A percentile compares a stretch with the other conserved stretches of the same genome.
phyloP scores from a whole-genome alignment of 768 basidiomycete genomes.

The Boletales sp. region DNA sequence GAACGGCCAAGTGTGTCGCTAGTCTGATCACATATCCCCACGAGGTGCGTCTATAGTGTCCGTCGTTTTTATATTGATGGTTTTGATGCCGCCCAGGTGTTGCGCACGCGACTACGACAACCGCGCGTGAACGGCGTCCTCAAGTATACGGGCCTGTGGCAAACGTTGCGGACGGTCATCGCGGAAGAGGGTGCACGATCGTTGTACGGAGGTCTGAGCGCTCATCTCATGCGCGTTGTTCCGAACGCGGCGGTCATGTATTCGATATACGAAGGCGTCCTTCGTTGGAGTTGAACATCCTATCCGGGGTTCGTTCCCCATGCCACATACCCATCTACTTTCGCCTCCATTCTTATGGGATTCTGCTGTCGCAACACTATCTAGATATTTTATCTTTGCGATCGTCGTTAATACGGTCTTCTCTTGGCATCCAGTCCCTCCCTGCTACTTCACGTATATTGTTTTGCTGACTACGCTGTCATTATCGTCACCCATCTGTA shows the following conservation, averaged over 20 bases:
- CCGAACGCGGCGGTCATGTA: constrained; percentile 98
- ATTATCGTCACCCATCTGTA: constrained; percentile 10
- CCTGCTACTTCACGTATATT: constrained; percentile 1
- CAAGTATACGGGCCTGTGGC: constrained; percentile 83
- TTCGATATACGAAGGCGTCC: constrained; percentile 84
- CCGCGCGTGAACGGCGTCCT: constrained; percentile 71
- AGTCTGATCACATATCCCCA: constrained; percentile 97
- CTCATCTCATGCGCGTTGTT: constrained; percentile 94
- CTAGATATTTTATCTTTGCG: constrained; percentile 15
- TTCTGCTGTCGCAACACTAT: not conserved
- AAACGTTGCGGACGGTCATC: constrained; percentile 81
- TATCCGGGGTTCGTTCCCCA: not conserved
- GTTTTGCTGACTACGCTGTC: constrained; percentile 13
- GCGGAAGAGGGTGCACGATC: constrained; percentile 86
- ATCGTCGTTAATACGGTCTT: constrained; percentile 11
- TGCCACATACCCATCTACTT: no score
- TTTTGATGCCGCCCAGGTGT: constrained; percentile 47
- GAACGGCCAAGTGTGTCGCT: constrained; percentile 90
- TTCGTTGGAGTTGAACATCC: constrained; percentile 49
- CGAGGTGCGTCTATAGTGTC: constrained; percentile 58
- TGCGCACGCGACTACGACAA: constrained; percentile 91
- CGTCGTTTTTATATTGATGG: not conserved
- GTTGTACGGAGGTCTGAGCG: constrained; percentile 88
- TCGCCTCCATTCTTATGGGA: not conserved
- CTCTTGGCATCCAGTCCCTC: constrained; percentile 3